phyloP scores from a whole-genome alignment of 352 stramenopile species.

The Pythium volutum region DNA sequence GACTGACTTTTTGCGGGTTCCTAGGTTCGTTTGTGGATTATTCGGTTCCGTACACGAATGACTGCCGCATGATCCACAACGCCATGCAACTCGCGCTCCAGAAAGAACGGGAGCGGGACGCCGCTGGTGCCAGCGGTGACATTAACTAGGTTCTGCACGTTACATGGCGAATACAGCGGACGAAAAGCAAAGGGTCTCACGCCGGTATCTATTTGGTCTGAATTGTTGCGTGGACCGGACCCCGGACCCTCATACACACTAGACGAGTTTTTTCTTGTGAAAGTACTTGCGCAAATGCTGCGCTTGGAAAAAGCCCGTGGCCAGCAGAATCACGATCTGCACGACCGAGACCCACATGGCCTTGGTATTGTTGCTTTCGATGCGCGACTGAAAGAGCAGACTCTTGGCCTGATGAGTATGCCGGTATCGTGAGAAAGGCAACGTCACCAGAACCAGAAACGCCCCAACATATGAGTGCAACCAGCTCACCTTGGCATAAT shows the following conservation, averaged over 20 bases:
- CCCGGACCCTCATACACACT: constrained; percentile 2
- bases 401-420: constrained; percentile 55
- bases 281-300: constrained; percentile 82
- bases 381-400: constrained; percentile 58
- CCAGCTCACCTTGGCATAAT: constrained; percentile 72
- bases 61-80: constrained; percentile 80
- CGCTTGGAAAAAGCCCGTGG: constrained; percentile 73
- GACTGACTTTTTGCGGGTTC: background rate
- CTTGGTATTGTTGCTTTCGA: constrained; percentile 76
- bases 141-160: constrained; percentile 1
- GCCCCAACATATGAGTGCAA: background rate
- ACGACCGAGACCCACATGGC: constrained; percentile 82
- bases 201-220: background rate
- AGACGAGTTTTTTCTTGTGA: constrained; percentile 87
- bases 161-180: background rate
- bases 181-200: no score
- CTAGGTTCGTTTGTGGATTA: constrained; percentile 84
- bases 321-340: constrained; percentile 70
- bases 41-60: constrained; percentile 77
- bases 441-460: background rate
- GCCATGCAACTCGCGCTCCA: constrained; percentile 68
- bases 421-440: background rate
- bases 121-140: constrained; percentile 4
- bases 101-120: constrained; percentile 50
- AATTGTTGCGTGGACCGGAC: background rate